These are phyloP conservation scores for Xerocomellus dryophilus DNA, from an alignment of 768 basidiomycete species.

Conservation along the genomic window DNA sequence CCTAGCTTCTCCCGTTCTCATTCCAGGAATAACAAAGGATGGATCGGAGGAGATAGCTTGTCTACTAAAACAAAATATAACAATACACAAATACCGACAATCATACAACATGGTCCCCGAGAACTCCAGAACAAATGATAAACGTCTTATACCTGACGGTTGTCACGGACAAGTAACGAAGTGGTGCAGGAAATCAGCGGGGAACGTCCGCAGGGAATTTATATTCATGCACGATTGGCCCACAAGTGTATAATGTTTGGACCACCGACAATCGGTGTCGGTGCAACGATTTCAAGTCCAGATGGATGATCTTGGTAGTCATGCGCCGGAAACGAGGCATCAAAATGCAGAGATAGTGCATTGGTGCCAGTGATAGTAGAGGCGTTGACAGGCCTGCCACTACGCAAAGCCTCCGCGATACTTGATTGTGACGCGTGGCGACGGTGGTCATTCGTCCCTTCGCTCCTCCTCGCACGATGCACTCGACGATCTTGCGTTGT, in stretches of 20 bases:
- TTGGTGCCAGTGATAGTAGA: constrained; percentile 29
- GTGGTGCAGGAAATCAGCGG: neutral
- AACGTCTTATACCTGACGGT: neutral
- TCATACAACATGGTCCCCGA: constrained; percentile 9
- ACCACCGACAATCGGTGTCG: constrained; percentile 34
- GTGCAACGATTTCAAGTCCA: constrained; percentile 33
- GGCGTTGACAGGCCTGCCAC: constrained; percentile 15
- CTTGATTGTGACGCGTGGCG: constrained; percentile 24
- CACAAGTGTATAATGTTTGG: constrained; percentile 35
- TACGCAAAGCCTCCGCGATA: constrained; percentile 21
- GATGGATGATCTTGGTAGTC: constrained; percentile 23
- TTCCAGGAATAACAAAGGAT: neutral
- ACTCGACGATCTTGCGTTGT: constrained; percentile 16
- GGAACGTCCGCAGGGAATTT: neutral
- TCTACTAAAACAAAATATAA: constrained; percentile 13
- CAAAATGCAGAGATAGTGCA: constrained; percentile 36
- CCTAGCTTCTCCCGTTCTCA: neutral
- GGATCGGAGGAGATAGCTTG: constrained; percentile 2
- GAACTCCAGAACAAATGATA: constrained; percentile 6
- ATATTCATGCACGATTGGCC: constrained; percentile 32
- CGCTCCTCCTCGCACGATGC: constrained; percentile 26
- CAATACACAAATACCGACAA: constrained; percentile 23
- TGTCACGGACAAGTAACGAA: neutral
- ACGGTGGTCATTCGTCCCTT: constrained; percentile 13
- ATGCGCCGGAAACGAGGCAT: constrained; percentile 33